Evolutionary conservation across 495 filamentous ascomycete genomes (phyloP).

Genomic region (Penicillium goetzii): DNA sequence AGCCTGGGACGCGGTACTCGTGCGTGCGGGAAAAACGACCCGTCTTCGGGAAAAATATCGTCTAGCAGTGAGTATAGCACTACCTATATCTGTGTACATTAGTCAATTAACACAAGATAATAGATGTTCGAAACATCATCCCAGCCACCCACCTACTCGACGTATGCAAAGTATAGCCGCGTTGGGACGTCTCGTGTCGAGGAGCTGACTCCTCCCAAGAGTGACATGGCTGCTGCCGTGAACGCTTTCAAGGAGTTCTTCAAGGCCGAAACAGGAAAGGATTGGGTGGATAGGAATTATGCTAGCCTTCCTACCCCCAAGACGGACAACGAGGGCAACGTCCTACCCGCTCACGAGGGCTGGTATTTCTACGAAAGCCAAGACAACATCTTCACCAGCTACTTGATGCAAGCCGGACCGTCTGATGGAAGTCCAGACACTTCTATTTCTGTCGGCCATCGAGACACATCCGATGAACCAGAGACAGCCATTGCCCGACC

Average conservation of each 20-base stretch:
- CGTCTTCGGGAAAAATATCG: constrained; percentile 33
- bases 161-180: constrained; percentile 41
- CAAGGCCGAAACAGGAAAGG: constrained; percentile 52
- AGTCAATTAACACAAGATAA: constrained; percentile 9
- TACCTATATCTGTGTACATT: neutral
- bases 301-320: constrained; percentile 21
- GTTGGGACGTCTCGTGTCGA: constrained; percentile 30
- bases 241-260: constrained; percentile 60
- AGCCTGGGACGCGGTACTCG: constrained; percentile 19
- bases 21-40: neutral
- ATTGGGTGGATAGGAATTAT: constrained; percentile 56
- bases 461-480: neutral
- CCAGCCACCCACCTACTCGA: constrained; percentile 50
- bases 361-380: constrained; percentile 39
- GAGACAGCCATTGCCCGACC: neutral
- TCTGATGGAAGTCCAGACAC: neutral
- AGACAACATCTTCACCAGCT: constrained; percentile 27
- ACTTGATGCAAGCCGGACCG: constrained; percentile 16
- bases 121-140: constrained; percentile 59
- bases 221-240: constrained; percentile 41
- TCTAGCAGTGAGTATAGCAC: constrained; percentile 31
- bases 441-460: neutral
- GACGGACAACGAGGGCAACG: constrained; percentile 30
- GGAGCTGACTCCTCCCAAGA: constrained; percentile 38
- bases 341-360: constrained; percentile 33